Evolutionary conservation across 768 basidiomycete genomes (phyloP), one percentile per base, ranked within the genome.

Genomic region (Lactarius sp.): DNA sequence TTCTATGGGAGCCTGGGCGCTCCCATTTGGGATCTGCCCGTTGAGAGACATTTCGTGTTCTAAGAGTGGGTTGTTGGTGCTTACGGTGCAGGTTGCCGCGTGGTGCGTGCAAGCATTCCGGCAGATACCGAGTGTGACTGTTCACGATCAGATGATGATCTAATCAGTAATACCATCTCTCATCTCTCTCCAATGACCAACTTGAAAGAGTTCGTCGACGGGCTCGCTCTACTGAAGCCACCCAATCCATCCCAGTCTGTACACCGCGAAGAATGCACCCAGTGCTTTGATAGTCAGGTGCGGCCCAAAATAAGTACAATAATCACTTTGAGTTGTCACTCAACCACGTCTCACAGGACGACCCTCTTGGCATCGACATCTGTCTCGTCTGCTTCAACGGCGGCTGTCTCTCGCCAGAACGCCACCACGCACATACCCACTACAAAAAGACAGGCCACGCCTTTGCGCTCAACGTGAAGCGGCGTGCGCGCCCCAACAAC

Each of bases 361-460:
- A 76, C 3, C 80, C 85, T 0, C 74, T 79, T 13, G 96, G 96
- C 6, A 77, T 97, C 65, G 90, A 97, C 69, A 89, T 98, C 57
- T 99, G 96, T 74, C 78, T 99, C 59, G 74, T 73, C 27, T 99
- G 96, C 78, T 99, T 95, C 82, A 98, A 95, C 70, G 97, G 97
- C 8, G 92, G 87, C 0, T 99, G 96, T 71, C 76, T 87, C 3
- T 79, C 77, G 68, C 56, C 71, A 5, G 77, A 79, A 18, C 78
- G 90, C 33, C 82, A 86, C 59, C 97, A 98, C 71, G 87, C 91
- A 5, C 77, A 76, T 9, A 83, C 83, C 0, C 96, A 98, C 73
- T 79, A 79, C 42, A 75, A 81, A 65, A 88, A 87, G 79, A 81
- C 84, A 0, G 85, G 83, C 0, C 97, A 99, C 70, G 64, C 75